Base-by-base conservation (phyloP, 2,329 filamentous ascomycete species). In the Sporothrix sp. region DNA sequence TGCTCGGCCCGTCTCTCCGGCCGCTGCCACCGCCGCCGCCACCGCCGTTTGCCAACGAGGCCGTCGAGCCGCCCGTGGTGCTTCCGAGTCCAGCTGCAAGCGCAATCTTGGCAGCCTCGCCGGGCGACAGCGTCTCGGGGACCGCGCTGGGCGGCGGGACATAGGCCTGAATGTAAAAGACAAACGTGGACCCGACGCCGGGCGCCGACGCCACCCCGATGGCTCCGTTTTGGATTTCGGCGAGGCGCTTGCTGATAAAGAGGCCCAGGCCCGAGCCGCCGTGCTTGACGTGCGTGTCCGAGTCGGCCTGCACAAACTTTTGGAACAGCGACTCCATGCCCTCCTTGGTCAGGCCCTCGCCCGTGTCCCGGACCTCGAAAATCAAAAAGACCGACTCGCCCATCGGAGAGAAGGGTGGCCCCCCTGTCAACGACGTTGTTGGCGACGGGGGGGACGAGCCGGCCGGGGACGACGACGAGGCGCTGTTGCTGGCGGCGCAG, bases 171-270 rank as follows among this genome's bases (percentile, higher is more conserved):
- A 88, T 76, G 62, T 85, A 88, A 62, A 90, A 88, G 0, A 80
- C 81, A 64, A 89, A 89, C 0, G 79, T 86, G 55, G 81, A 85
- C 1, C 85, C 85, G n/a, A 79, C 74, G 1, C 82, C 84, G 2
- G 78, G 71, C 55, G 79, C 70, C n/a, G 81, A 84, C 1, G 76
- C 71, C 6, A 91, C 82, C 2, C 85, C 86, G 42, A 93, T 89
- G 54, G 86, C 81, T 4, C 87, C 87, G 18, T 85, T 85, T 62
- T 90, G 85, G 10, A 91, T 69, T 61, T 91, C 86, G 0, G 85
- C 87, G n/a, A 93, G 72, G 50, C 86, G 79, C 21, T 85, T 76
- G 33, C 82, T 86, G 56, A 91, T 90, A 63, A 89, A 91, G 0
- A 91, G 70, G 0, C 87, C 87, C 1, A 93, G 72, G 0, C 87